phyloP scores from a whole-genome alignment of 2,329 filamentous ascomycete species.

The Dothistroma pini region DNA sequence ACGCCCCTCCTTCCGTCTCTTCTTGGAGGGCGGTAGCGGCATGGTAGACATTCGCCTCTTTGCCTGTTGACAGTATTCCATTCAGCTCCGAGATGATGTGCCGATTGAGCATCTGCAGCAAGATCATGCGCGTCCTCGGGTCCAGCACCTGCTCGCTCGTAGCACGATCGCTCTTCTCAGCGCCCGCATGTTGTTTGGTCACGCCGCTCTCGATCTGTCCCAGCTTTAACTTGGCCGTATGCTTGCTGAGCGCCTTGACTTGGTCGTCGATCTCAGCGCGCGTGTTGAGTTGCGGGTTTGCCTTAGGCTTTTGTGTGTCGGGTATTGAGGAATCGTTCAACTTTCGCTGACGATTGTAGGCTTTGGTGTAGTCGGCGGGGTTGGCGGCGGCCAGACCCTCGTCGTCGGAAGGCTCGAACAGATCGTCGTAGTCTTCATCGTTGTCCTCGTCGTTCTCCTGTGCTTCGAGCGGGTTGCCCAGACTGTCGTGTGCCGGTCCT shows the following conservation, averaged over 20 bases:
- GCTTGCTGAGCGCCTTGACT: constrained; percentile 74
- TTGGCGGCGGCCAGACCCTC: constrained; percentile 57
- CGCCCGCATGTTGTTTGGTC: constrained; percentile 47
- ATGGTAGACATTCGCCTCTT: constrained; percentile 98
- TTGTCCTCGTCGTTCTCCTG: constrained; percentile 21
- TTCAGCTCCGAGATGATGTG: constrained; percentile 87
- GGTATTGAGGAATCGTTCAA: constrained; percentile 54
- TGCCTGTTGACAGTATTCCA: constrained; percentile 92
- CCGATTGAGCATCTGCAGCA: constrained; percentile 93
- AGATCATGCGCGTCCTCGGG: constrained; percentile 88
- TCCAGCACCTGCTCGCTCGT: constrained; percentile 95
- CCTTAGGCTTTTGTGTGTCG: constrained; percentile 58
- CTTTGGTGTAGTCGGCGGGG: constrained; percentile 70
- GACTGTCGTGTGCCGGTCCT: constrained; percentile 24
- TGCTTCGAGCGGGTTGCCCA: constrained; percentile 5
- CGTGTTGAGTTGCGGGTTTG: constrained; percentile 78
- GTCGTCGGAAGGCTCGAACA: constrained; percentile 50
- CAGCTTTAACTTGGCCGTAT: constrained; percentile 81
- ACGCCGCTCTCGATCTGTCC: constrained; percentile 58
- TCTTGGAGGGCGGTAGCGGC: constrained; percentile 62
- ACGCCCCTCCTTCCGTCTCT: constrained; percentile 48
- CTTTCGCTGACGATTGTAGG: constrained; percentile 79
- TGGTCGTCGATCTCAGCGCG: constrained; percentile 80
- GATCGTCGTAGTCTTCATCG: constrained; percentile 52
- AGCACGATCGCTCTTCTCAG: constrained; percentile 78